Conservation (phyloP, 352 stramenopile genomes). For the Blastocystis sp. region DNA sequence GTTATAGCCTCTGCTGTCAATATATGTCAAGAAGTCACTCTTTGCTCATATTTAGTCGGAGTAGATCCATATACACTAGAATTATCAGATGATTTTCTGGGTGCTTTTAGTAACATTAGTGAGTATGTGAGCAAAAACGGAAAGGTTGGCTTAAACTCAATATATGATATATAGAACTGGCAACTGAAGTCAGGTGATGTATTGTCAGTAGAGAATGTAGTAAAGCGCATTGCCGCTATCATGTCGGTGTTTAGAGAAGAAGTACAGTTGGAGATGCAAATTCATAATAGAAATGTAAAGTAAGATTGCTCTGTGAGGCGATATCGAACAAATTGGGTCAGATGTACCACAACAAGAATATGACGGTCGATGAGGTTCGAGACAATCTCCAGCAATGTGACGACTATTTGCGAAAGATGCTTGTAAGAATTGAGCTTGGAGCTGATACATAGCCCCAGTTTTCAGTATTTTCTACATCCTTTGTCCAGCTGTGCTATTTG, state of each 20-base stretch:
- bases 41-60: not conserved
- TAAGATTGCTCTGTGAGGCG: not conserved
- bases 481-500: constrained; percentile 15
- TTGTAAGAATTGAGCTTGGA: not conserved
- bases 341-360: constrained; percentile 7
- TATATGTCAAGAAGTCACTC: not conserved
- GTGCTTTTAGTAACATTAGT: not conserved
- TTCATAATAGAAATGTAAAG: constrained; percentile 1
- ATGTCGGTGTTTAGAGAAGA: constrained; percentile 6
- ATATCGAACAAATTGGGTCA: constrained; percentile 29
- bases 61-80: not conserved
- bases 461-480: not conserved
- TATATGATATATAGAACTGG: constrained; percentile 8
- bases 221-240: not conserved
- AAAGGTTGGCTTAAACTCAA: not conserved
- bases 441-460: not conserved
- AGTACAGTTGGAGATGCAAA: not conserved
- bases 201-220: not conserved
- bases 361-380: not conserved
- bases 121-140: not conserved
- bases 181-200: constrained; percentile 43
- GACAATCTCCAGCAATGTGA: constrained; percentile 16
- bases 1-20: not conserved
- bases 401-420: not conserved
- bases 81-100: not conserved